phyloP scores from a whole-genome alignment of 306 rosid species.

The Abrus pulchellus region DNA sequence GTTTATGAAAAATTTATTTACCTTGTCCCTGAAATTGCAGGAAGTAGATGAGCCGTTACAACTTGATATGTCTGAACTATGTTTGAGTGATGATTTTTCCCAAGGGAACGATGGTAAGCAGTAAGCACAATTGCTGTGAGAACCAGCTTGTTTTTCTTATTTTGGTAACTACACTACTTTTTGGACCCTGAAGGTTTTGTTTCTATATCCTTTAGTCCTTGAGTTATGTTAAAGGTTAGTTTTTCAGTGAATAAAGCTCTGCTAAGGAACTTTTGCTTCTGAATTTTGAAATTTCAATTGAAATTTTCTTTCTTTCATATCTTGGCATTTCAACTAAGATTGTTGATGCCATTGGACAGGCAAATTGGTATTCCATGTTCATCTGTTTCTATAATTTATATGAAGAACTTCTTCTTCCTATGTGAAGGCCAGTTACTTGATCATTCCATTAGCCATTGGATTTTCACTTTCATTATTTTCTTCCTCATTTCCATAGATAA shows the following conservation, averaged over 20 bases:
- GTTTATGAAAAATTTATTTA: constrained; percentile 39
- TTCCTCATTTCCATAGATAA: neutral
- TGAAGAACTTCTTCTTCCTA: constrained; percentile 5
- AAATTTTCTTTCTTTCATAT: neutral
- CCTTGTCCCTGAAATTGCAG: constrained; percentile 57
- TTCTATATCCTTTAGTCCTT: constrained; percentile 14
- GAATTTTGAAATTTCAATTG: too few species aligned
- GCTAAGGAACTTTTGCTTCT: too few species aligned
- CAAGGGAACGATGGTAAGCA: constrained; percentile 75
- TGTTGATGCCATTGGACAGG: neutral
- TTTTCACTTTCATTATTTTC: constrained; percentile 7
- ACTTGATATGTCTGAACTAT: constrained; percentile 90
- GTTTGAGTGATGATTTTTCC: constrained; percentile 75
- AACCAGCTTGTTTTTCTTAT: neutral
- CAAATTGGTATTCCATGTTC: neutral
- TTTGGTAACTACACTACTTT: neutral
- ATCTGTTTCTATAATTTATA: neutral
- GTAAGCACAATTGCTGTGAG: constrained; percentile 54
- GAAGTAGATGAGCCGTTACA: constrained; percentile 94
- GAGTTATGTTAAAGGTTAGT: neutral
- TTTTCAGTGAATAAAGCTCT: neutral
- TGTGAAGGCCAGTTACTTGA: constrained; percentile 19
- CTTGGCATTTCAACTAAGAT: neutral
- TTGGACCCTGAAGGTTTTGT: neutral
- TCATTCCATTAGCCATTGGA: neutral